A percentile compares a stretch with the other conserved stretches of the same genome.
Conservation (phyloP, 805 yeast species). For the Ogataea glucozyma region DNA sequence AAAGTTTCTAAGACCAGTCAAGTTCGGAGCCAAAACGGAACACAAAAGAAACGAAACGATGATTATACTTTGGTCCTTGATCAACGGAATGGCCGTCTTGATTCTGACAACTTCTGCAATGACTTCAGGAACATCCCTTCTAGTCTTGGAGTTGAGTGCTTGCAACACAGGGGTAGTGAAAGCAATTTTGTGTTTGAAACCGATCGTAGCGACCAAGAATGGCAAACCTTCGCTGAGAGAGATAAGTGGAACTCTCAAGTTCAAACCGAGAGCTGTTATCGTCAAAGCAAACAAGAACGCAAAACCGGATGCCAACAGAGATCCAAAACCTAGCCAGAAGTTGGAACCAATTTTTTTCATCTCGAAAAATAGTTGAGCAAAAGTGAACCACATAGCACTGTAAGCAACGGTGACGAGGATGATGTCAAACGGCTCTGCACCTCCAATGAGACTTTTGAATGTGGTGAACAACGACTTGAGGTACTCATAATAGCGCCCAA, state of each 20-base stretch:
- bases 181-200: conserved; percentile 81
- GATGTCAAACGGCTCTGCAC: conserved; percentile 86
- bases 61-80: conserved; percentile 77
- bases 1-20: conserved; percentile 78
- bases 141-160: conserved; percentile 34
- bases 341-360: conserved; percentile 79
- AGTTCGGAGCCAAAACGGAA: conserved; percentile 60
- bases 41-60: conserved; percentile 70
- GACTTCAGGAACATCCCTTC: conserved; percentile 34
- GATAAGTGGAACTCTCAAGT: conserved; percentile 64
- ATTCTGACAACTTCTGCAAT: conserved; percentile 32
- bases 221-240: conserved; percentile 90
- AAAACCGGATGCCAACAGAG: conserved; percentile 74
- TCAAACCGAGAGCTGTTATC: conserved; percentile 55
- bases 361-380: conserved; percentile 70
- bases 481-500: conserved; percentile 58
- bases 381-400: conserved; percentile 83
- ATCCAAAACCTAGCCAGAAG: conserved; percentile 82
- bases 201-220: conserved; percentile 86
- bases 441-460: conserved; percentile 49
- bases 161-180: conserved; percentile 62
- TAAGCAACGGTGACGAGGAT: conserved; percentile 79
- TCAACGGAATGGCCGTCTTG: conserved; percentile 50
- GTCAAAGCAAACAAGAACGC: conserved; percentile 81
- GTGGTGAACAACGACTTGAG: conserved; percentile 41